phyloP scores from a whole-genome alignment of 176 grass and related monocot genomes.

The Musa itinerans region DNA sequence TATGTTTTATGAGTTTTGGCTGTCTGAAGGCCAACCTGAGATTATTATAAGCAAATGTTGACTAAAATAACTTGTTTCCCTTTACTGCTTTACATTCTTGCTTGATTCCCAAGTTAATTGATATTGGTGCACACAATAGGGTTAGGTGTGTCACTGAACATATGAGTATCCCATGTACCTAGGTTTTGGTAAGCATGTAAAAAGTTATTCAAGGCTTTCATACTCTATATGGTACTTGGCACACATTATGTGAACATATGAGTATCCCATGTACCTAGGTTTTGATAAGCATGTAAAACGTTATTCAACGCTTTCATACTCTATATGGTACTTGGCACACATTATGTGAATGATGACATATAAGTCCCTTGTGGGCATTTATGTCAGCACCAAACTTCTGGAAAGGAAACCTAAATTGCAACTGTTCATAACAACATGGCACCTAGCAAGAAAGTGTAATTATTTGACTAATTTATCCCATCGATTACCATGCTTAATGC shows the following conservation, averaged over 20 bases:
- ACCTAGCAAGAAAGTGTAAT: too few relatives aligned
- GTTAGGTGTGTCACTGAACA: too few relatives aligned
- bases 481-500: too few relatives aligned
- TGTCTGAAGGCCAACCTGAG: too few relatives aligned
- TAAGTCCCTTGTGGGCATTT: not conserved
- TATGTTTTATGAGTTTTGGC: not conserved
- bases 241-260: not conserved
- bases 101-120: too few relatives aligned
- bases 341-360: not conserved
- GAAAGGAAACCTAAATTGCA: not conserved
- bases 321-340: not conserved
- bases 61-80: too few relatives aligned
- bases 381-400: not conserved
- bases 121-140: too few relatives aligned
- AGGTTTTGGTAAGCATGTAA: not conserved
- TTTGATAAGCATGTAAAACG: not conserved
- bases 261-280: not conserved
- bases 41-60: not conserved
- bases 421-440: not conserved
- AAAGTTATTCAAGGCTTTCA: too few relatives aligned
- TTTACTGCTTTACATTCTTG: too few relatives aligned
- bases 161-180: constrained; percentile 1
- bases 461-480: too few relatives aligned
- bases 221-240: too few relatives aligned
- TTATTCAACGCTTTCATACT: too few relatives aligned